These are phyloP conservation scores for Gastrolobium bilobum DNA, from an alignment of 306 rosid species.

Conservation along the genomic window DNA sequence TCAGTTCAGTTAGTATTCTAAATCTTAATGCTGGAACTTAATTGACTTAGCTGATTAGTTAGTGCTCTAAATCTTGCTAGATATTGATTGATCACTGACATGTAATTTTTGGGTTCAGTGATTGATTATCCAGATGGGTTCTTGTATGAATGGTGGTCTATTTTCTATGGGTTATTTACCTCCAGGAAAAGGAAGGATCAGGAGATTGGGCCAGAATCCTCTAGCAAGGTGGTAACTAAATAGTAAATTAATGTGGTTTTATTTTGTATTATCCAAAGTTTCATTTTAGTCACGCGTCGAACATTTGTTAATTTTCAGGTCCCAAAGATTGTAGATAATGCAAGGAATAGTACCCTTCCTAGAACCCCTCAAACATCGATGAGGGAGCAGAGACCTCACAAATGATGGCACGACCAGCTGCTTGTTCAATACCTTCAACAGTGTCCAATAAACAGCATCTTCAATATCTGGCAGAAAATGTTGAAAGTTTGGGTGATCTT, in stretches of 20 bases:
- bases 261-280: conserved; percentile 21
- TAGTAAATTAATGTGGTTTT: not conserved
- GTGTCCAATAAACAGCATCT: conserved; percentile 22
- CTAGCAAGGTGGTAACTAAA: conserved; percentile 44
- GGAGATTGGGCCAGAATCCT: conserved; percentile 43
- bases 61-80: not conserved
- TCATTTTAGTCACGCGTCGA: not conserved
- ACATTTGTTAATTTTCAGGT: conserved; percentile 54
- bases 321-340: conserved; percentile 35
- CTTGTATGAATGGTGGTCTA: conserved; percentile 72
- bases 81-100: conserved; percentile 21
- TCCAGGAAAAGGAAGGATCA: conserved; percentile 8
- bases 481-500: conserved; percentile 31
- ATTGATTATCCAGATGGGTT: conserved; percentile 59
- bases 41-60: conserved; percentile 13
- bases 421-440: conserved; percentile 20
- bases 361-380: conserved; percentile 41
- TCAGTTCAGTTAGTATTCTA: not conserved
- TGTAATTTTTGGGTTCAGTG: conserved; percentile 42
- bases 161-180: conserved; percentile 50
- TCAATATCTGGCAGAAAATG: conserved; percentile 15
- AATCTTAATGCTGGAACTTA: conserved; percentile 11
- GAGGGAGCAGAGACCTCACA: conserved; percentile 47
- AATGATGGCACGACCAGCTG: conserved; percentile 35
- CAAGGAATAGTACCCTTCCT: conserved; percentile 19